phyloP scores from a whole-genome alignment of 2,329 filamentous ascomycete species.

The Trichoderma asperellum region DNA sequence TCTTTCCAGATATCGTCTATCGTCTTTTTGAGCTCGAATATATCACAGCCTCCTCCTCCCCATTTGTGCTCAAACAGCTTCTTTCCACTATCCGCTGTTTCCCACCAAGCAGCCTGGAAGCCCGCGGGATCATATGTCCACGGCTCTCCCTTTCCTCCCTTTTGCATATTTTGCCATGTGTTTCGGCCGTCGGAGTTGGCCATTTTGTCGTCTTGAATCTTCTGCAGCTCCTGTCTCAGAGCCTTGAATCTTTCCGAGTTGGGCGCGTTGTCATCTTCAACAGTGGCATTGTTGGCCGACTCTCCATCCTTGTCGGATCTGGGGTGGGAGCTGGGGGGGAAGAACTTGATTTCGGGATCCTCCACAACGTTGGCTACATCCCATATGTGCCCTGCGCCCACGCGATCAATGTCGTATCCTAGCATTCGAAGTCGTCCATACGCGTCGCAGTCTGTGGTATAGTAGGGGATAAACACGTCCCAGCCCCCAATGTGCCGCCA shows the following conservation, averaged over 20 bases:
- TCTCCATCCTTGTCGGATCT: not conserved
- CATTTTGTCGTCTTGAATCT: constrained; percentile 11
- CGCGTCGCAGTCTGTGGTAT: constrained; percentile 22
- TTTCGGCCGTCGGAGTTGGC: constrained; percentile 12
- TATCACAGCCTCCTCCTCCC: not conserved
- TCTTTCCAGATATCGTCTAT: constrained; percentile 15
- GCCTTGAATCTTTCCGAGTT: constrained; percentile 19
- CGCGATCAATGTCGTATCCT: constrained; percentile 13
- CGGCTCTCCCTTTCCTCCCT: constrained; percentile 24
- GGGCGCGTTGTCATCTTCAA: constrained; percentile 3
- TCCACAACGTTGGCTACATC: constrained; percentile 8
- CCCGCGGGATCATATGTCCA: constrained; percentile 24
- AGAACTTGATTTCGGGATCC: constrained; percentile 20
- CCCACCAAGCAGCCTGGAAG: constrained; percentile 25
- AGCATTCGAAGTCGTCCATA: constrained; percentile 17
- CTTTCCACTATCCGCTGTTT: constrained; percentile 17
- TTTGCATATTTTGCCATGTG: constrained; percentile 27
- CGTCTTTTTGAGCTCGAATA: not conserved
- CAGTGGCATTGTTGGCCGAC: not conserved
- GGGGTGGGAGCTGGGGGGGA: not conserved
- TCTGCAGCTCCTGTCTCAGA: constrained; percentile 2
- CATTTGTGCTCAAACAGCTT: constrained; percentile 18
- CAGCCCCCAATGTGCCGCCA: constrained; percentile 21
- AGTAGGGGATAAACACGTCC: constrained; percentile 26
- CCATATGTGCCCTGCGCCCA: constrained; percentile 17